phyloP scores from a whole-genome alignment of 768 basidiomycete species.

The Mycena rosella region DNA sequence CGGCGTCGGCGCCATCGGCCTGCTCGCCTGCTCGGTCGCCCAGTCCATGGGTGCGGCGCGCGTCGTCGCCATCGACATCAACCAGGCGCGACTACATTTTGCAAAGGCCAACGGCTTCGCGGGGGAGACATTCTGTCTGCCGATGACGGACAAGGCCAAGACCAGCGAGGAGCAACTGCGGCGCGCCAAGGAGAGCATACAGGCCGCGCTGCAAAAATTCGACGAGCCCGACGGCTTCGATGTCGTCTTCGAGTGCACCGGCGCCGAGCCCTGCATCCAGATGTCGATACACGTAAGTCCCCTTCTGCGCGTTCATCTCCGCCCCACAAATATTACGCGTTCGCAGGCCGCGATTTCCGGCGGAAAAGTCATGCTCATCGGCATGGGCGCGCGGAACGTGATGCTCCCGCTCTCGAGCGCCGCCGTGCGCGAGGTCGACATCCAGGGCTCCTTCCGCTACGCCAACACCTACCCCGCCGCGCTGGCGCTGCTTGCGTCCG shows the following conservation, averaged over 20 bases:
- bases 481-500: conserved; percentile 77
- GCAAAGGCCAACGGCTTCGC: conserved; percentile 83
- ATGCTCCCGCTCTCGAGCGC: conserved; percentile 87
- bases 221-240: conserved; percentile 85
- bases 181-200: conserved; percentile 69
- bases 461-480: conserved; percentile 93
- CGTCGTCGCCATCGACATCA: conserved; percentile 89
- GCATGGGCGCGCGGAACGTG: conserved; percentile 92
- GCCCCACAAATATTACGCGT: conserved; percentile 31
- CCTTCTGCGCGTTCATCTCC: conserved; percentile 23
- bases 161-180: conserved; percentile 69
- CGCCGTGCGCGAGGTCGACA: conserved; percentile 90
- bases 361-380: conserved; percentile 93
- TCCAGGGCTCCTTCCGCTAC: conserved; percentile 93
- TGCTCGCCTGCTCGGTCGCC: conserved; percentile 88
- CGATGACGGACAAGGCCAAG: conserved; percentile 60
- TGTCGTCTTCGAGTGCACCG: conserved; percentile 95
- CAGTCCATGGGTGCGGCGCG: conserved; percentile 76
- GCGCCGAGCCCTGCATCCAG: conserved; percentile 92
- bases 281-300: conserved; percentile 87
- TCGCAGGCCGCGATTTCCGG: conserved; percentile 83
- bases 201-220: conserved; percentile 67
- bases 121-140: conserved; percentile 75
- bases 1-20: conserved; percentile 94
- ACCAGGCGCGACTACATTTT: conserved; percentile 83